Conservation (phyloP, 306 rosid species). For the Boehmeria nivea region DNA sequence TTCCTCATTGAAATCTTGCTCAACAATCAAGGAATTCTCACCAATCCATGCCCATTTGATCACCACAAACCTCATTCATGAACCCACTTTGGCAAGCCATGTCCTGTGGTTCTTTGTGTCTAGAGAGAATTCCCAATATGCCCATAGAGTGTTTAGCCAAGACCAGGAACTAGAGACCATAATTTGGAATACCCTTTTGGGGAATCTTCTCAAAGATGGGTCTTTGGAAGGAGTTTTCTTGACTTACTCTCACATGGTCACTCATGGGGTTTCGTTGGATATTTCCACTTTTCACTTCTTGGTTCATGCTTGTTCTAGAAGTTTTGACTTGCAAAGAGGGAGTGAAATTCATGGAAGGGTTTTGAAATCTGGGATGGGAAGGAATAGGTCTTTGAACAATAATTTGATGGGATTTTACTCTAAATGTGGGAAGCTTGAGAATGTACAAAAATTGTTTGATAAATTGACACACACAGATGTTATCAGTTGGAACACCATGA, state of each 20-base stretch:
- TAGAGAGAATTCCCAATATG: neutral
- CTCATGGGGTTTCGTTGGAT: slow-evolving; percentile 15
- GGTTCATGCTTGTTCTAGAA: slow-evolving; percentile 18
- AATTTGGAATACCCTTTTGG: neutral
- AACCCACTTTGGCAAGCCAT: slow-evolving; percentile 20
- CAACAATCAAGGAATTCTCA: too few relatives aligned
- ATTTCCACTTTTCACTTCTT: slow-evolving; percentile 26
- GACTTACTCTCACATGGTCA: slow-evolving; percentile 22
- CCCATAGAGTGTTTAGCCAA: slow-evolving; percentile 13
- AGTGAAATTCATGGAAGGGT: slow-evolving; percentile 16
- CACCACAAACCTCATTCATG: slow-evolving; percentile 25
- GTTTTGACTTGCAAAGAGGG: slow-evolving; percentile 11
- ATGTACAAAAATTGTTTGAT: slow-evolving; percentile 15
- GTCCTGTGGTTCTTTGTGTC: slow-evolving; percentile 24
- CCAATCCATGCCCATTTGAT: too few relatives aligned
- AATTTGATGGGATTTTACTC: slow-evolving; percentile 22
- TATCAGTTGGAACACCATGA: slow-evolving; percentile 32
- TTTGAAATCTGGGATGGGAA: slow-evolving; percentile 22
- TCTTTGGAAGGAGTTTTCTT: slow-evolving; percentile 4
- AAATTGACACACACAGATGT: slow-evolving; percentile 20
- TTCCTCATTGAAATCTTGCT: too few relatives aligned
- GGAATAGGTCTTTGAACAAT: slow-evolving; percentile 20
- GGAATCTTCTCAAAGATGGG: neutral
- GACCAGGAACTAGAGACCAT: slow-evolving; percentile 2
- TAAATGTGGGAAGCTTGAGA: slow-evolving; percentile 11